Evolutionary conservation across 1,284 basidiomycete species (phyloP), one percentile per base, ranked within the genome.

Genomic region (Malassezia arunalokei): DNA sequence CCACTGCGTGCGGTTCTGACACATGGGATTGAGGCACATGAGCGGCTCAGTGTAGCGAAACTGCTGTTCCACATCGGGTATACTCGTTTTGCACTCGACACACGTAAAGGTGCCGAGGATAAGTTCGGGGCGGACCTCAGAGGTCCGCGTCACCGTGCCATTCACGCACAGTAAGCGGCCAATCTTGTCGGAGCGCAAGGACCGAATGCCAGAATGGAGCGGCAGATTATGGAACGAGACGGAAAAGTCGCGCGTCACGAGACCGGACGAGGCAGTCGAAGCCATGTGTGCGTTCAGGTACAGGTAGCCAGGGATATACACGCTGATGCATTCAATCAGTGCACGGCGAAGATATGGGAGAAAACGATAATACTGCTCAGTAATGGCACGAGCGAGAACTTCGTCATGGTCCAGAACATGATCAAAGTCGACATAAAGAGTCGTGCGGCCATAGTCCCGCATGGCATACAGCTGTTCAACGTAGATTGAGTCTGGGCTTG

Each of bases 41-140:
- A 83, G 83, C 9, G 94, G 94, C 86, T 98, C 94, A 20, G 94
- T 99, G 74, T 96, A 98, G 74, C 95, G 96, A 81, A 98, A 99
- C 73, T 99, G 94, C 73, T 99, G 94, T 73, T 99, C 94, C 47
- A 99, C 84, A 64, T 96, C 91, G 54, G 85, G 82, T n/a, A 95
- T 84, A 7, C 84, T 77, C 35, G 85, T 86, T 47, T 82, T 80
- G 74, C 94, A 99, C 40, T 84, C 79, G 70, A 87, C 84, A 69
- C 94, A 99, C 43, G 85, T 82, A 73, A 96, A 98, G 49, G 87
- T 91, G 15, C 91, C 94, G 64, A 81, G 90, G 14, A 96, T 78
- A 40, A 99, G 76, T 75, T 99, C 94, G 3, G 94, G 94, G 24
- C 94, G 80, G 42, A 98, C 94, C 76, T 99, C 94, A 61, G 87